Conservation (phyloP, 495 filamentous ascomycete genomes). For the Neurospora sublineolata region DNA sequence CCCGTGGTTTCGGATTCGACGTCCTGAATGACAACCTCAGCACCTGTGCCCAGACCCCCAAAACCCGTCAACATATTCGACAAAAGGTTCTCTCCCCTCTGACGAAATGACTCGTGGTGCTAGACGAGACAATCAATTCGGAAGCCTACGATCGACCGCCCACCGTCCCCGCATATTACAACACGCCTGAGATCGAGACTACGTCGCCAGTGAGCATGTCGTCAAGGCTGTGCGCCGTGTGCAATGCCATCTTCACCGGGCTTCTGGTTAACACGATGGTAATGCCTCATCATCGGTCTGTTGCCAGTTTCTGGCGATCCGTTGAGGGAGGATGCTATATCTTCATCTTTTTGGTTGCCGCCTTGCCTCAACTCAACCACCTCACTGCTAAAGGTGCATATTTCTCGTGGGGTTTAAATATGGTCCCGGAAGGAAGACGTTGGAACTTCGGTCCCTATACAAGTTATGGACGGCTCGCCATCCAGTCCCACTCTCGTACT, state of each 20-base stretch:
- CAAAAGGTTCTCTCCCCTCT: neutral
- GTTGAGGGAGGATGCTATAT: neutral
- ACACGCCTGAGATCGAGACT: neutral
- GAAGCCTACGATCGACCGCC: neutral
- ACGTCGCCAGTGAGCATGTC: neutral
- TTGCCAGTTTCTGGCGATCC: neutral
- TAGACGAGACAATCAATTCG: neutral
- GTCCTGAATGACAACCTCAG: neutral
- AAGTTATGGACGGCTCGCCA: fast-evolving
- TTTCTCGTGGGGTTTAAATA: too few species aligned
- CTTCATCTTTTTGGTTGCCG: neutral
- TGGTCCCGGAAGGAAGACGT: neutral
- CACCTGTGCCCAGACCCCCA: neutral
- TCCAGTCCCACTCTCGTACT: fast-evolving
- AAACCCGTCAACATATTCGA: neutral
- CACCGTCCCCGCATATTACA: neutral
- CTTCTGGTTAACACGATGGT: fast-evolving
- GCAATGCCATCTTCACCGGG: neutral
- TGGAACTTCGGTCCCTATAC: fast-evolving
- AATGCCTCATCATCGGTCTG: neutral
- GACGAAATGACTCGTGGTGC: neutral
- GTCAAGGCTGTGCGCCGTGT: neutral
- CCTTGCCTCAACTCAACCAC: fast-evolving
- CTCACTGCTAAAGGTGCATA: too few species aligned
- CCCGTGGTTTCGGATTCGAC: neutral